Evolutionary conservation across 305 asterid species (phyloP).

Genomic region (Fraxinus sp.): DNA sequence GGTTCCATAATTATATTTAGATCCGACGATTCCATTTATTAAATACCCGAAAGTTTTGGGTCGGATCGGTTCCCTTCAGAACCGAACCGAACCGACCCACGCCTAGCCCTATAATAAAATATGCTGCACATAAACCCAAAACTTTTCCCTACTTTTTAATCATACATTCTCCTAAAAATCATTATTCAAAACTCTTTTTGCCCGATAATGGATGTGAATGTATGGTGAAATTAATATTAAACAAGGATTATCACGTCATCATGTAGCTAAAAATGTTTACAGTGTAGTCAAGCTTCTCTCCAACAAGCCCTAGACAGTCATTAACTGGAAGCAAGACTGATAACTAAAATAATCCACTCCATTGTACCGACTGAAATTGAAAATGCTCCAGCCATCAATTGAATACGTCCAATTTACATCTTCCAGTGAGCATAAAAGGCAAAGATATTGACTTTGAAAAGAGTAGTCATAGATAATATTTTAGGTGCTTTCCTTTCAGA

Average conservation of each 20-base stretch:
- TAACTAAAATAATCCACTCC: background rate
- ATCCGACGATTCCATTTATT: no score
- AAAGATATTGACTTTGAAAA: background rate
- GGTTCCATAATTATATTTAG: no score
- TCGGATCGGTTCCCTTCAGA: no score
- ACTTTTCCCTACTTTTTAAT: background rate
- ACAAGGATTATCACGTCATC: background rate
- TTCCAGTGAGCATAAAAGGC: background rate
- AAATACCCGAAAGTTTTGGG: no score
- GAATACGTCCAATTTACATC: background rate
- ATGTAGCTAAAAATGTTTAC: background rate
- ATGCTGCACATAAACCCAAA: no score
- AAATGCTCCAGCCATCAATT: background rate
- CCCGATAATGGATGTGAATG: background rate
- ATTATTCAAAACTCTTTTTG: no score
- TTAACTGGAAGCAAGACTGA: background rate
- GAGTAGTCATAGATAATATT: background rate
- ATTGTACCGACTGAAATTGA: background rate
- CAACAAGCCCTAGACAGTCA: background rate
- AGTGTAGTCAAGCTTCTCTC: background rate
- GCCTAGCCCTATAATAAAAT: background rate
- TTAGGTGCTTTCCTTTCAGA: background rate
- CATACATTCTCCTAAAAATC: no score
- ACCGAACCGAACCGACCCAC: background rate
- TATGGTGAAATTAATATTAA: background rate